Conservation (phyloP, 441 rosid species). For the Adansonia madagascariensis region DNA sequence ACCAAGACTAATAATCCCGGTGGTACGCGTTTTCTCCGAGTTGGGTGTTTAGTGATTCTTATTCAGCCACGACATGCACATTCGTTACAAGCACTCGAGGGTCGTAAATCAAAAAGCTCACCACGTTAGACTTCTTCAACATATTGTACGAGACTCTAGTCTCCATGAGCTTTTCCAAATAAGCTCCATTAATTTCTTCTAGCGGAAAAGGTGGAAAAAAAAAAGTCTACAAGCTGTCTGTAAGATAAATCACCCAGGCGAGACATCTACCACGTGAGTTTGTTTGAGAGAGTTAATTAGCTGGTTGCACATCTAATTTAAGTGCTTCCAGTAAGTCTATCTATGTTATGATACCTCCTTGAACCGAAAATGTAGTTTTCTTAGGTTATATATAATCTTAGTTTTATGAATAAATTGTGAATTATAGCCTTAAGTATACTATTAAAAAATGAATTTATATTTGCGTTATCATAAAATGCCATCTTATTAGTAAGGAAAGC, state of each 20-base stretch:
- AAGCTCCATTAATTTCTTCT: not conserved
- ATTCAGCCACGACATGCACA: conserved; percentile 15
- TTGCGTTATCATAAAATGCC: no score
- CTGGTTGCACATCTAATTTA: not conserved
- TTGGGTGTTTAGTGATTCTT: not conserved
- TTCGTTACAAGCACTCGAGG: not conserved
- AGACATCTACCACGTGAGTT: not conserved
- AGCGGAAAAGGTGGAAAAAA: not conserved
- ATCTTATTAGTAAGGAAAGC: no score
- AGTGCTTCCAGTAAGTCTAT: not conserved
- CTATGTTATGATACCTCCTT: not conserved
- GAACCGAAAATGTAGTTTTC: conserved; percentile 15
- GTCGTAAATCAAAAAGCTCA: not conserved
- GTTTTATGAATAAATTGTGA: not conserved
- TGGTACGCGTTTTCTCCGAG: not conserved
- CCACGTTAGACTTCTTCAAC: not conserved
- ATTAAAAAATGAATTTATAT: not conserved
- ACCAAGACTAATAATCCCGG: not conserved
- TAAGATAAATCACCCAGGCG: not conserved
- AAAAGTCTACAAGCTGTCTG: not conserved
- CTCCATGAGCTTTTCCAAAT: not conserved
- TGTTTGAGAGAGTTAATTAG: not conserved
- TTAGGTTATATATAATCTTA: not conserved
- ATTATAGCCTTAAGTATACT: conserved; percentile 1
- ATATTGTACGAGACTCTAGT: not conserved